Conservation (phyloP, 1,284 basidiomycete species). For the Leccinum cinnamomeum region DNA sequence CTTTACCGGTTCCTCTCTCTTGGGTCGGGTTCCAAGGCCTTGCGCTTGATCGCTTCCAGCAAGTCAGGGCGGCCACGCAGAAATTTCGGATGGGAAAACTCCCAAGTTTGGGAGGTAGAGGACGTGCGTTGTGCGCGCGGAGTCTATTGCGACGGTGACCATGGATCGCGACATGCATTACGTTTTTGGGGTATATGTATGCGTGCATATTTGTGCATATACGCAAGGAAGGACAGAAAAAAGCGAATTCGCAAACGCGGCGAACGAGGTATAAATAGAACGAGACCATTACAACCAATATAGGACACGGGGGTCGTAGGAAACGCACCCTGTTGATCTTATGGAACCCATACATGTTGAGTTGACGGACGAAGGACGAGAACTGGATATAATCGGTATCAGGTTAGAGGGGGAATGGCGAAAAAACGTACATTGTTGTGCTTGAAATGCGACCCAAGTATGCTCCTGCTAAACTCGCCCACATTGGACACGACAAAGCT, state of each 20-base stretch:
- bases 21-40: slow-evolving; percentile 76
- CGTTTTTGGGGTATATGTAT: slow-evolving; percentile 1
- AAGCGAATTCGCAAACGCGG: slow-evolving; percentile 17
- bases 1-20: slow-evolving; percentile 34
- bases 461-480: slow-evolving; percentile 78
- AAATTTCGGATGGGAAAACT: slow-evolving; percentile 88
- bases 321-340: slow-evolving; percentile 73
- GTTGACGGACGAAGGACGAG: slow-evolving; percentile 84
- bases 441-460: slow-evolving; percentile 80
- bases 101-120: slow-evolving; percentile 81
- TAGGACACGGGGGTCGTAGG: slow-evolving; percentile 3
- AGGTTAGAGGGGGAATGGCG: slow-evolving; percentile 4
- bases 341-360: slow-evolving; percentile 90
- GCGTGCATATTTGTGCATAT: slow-evolving; percentile 3
- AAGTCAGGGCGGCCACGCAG: slow-evolving; percentile 78
- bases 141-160: slow-evolving; percentile 48
- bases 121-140: slow-evolving; percentile 81
- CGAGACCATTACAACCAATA: slow-evolving; percentile 14
- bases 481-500: slow-evolving; percentile 81
- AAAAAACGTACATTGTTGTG: slow-evolving; percentile 70
- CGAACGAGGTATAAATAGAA: slow-evolving; percentile 11
- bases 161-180: slow-evolving; percentile 1
- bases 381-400: slow-evolving; percentile 50
- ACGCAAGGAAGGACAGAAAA: slow-evolving; percentile 2
- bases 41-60: slow-evolving; percentile 83